Evolutionary conservation across 1,284 basidiomycete species (phyloP).

Genomic region (Tilletia walkeri): DNA sequence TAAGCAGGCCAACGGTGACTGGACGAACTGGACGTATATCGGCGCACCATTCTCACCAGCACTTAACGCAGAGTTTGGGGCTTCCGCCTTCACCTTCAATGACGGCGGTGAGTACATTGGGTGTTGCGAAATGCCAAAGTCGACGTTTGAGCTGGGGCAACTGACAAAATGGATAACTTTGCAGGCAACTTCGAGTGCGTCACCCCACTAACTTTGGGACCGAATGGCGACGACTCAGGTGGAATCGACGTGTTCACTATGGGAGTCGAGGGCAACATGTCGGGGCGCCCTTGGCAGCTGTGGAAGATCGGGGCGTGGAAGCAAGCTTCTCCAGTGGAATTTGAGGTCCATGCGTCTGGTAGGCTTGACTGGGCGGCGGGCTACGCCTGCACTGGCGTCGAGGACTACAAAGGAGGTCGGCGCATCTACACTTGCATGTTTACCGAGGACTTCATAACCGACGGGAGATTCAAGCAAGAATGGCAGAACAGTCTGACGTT

Average conservation of each 20-base stretch:
- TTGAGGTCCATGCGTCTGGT: constrained; percentile 25
- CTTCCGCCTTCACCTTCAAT: constrained; percentile 20
- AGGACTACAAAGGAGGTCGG: constrained; percentile 17
- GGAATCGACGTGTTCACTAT: constrained; percentile 25
- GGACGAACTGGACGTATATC: constrained; percentile 27
- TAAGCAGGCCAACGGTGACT: constrained; percentile 24
- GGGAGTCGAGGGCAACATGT: constrained; percentile 28
- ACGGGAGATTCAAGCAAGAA: constrained; percentile 28
- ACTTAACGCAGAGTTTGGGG: constrained; percentile 26
- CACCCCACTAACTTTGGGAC: background rate
- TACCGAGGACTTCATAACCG: constrained; percentile 26
- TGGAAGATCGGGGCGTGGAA: constrained; percentile 29
- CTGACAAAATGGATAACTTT: background rate
- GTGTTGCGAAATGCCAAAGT: no score
- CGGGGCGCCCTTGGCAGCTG: constrained; percentile 22
- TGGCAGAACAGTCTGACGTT: constrained; percentile 27
- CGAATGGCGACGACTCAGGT: constrained; percentile 19
- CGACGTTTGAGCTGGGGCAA: no score
- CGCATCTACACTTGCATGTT: constrained; percentile 31
- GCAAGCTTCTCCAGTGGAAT: constrained; percentile 18
- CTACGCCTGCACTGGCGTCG: constrained; percentile 29
- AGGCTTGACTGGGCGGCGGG: constrained; percentile 28
- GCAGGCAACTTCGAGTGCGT: constrained; percentile 17
- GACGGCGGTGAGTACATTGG: constrained; percentile 5
- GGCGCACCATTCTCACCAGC: constrained; percentile 21